Conservation (phyloP, 176 grass and related monocot species). For the Rhipidocladum racemiflorum region DNA sequence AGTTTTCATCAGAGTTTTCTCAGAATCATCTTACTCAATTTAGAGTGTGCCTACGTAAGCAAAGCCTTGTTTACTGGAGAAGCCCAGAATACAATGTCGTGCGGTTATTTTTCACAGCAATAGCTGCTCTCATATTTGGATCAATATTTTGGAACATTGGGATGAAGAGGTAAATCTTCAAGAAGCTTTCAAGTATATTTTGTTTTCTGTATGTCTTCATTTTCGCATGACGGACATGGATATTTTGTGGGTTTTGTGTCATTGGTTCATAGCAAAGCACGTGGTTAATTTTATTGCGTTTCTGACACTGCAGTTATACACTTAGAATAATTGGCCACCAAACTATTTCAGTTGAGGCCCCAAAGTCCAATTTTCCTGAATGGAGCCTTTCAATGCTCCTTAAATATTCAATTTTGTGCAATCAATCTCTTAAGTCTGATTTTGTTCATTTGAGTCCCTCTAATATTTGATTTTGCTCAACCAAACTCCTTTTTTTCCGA, state of each 20-base stretch:
- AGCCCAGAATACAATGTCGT: conserved; percentile 71
- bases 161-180: conserved; percentile 41
- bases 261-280: neutral
- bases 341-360: no score
- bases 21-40: conserved; percentile 59
- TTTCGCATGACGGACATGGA: no score
- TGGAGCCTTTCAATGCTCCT: neutral
- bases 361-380: neutral
- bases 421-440: neutral
- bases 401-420: neutral
- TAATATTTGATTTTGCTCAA: neutral
- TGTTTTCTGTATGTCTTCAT: neutral
- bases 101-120: conserved; percentile 56
- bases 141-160: conserved; percentile 75
- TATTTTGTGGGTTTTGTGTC: neutral
- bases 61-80: conserved; percentile 78
- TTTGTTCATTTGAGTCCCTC: neutral
- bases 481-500: neutral
- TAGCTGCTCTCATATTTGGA: conserved; percentile 56
- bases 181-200: neutral
- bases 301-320: no score
- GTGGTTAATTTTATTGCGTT: neutral
- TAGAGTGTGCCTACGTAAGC: conserved; percentile 47
- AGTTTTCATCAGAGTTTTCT: conserved; percentile 56
- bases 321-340: no score